Percentiles rank a stretch among this genome's conserved stretches.
These are phyloP conservation scores for Scutellaria galericulata DNA, from an alignment of 257 asterid species.

Conservation along the genomic window DNA sequence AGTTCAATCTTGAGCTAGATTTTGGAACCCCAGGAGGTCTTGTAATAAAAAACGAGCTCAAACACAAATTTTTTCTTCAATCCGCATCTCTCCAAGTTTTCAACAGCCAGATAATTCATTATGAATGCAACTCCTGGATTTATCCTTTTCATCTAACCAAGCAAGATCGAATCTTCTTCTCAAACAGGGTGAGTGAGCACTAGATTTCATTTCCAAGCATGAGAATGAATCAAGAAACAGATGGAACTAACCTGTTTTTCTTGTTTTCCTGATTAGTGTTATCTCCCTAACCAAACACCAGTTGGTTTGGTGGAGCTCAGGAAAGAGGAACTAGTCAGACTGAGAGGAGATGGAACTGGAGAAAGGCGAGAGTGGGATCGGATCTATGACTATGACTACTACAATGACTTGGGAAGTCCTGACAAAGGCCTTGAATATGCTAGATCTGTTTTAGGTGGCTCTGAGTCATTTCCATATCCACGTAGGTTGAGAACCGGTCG, in stretches of 20 bases:
- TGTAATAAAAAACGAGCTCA: slow-evolving; percentile 44
- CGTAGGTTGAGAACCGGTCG: slow-evolving; percentile 54
- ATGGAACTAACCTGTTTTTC: neutral
- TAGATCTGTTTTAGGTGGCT: slow-evolving; percentile 53
- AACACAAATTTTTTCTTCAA: slow-evolving; percentile 42
- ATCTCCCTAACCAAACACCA: slow-evolving; percentile 55
- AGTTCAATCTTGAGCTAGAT: slow-evolving; percentile 34
- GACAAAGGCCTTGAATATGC: slow-evolving; percentile 33
- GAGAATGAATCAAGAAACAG: neutral
- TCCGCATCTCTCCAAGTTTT: slow-evolving; percentile 39
- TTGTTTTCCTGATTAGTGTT: slow-evolving; percentile 41
- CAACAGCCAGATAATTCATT: slow-evolving; percentile 34
- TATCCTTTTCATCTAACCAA: slow-evolving; percentile 44
- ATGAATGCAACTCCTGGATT: slow-evolving; percentile 58
- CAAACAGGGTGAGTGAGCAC: slow-evolving; percentile 47
- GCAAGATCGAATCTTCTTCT: slow-evolving; percentile 49
- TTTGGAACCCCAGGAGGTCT: slow-evolving; percentile 51
- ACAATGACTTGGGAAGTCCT: slow-evolving; percentile 51
- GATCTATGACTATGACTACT: slow-evolving; percentile 51
- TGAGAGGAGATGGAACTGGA: slow-evolving; percentile 56
- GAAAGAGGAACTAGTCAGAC: slow-evolving; percentile 44
- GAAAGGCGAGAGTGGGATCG: slow-evolving; percentile 51
- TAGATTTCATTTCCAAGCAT: neutral
- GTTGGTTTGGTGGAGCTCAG: slow-evolving; percentile 43
- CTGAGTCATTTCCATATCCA: slow-evolving; percentile 52